phyloP scores from a whole-genome alignment of 805 yeast species.

The Yamadazyma tumulicola region DNA sequence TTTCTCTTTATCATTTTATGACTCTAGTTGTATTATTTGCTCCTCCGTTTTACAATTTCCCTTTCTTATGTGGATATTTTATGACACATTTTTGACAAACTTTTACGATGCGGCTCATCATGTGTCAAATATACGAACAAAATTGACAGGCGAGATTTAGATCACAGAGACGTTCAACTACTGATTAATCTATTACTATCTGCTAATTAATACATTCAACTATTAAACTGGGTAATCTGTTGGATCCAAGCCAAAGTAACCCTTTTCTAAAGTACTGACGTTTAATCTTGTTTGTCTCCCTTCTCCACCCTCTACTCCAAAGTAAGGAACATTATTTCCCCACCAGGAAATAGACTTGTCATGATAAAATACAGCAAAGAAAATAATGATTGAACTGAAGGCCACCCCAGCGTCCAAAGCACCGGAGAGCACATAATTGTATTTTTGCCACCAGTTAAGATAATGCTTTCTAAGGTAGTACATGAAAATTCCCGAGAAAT shows the following conservation, averaged over 20 bases:
- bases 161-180: too few relatives aligned
- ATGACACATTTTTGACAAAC: too few relatives aligned
- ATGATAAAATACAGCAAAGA: slow-evolving; percentile 35
- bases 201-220: too few relatives aligned
- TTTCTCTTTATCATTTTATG: too few relatives aligned
- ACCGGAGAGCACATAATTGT: slow-evolving; percentile 30
- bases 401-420: slow-evolving; percentile 34
- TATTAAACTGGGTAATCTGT: slow-evolving; percentile 13
- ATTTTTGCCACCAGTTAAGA: slow-evolving; percentile 33
- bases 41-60: too few relatives aligned
- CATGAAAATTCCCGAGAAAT: slow-evolving; percentile 25
- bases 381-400: slow-evolving; percentile 30
- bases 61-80: too few relatives aligned
- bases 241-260: slow-evolving; percentile 31
- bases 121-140: too few relatives aligned
- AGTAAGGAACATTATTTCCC: slow-evolving; percentile 23
- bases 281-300: slow-evolving; percentile 11
- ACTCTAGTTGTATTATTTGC: too few relatives aligned
- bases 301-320: slow-evolving; percentile 37
- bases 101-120: too few relatives aligned
- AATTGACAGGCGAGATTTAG: too few relatives aligned
- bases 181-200: too few relatives aligned
- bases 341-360: slow-evolving; percentile 28
- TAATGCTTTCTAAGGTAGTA: slow-evolving; percentile 24
- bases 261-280: slow-evolving; percentile 19